Percentiles rank a stretch among this genome's conserved stretches.
Evolutionary conservation across 768 basidiomycete species (phyloP).

Genomic region (Punctularia strigosozonata): DNA sequence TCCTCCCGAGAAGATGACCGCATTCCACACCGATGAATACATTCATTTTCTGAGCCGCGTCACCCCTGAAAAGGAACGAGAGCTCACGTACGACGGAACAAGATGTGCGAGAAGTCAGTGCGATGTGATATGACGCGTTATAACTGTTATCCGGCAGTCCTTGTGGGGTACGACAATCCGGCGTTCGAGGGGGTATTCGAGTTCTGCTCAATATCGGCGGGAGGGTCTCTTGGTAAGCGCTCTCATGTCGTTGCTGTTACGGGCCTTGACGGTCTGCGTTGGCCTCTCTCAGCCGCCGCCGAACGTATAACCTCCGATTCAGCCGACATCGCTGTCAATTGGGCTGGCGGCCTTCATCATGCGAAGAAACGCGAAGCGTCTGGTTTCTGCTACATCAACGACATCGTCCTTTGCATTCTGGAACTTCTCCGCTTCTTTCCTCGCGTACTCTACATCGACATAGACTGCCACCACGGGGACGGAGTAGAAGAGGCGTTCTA

Average conservation of each 20-base stretch:
- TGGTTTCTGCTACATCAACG: conserved; percentile 98
- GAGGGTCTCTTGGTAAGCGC: conserved; percentile 79
- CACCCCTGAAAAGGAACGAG: conserved; percentile 83
- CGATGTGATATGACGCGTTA: background rate
- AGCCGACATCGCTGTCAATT: conserved; percentile 81
- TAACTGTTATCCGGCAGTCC: conserved; percentile 25
- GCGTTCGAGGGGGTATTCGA: conserved; percentile 95
- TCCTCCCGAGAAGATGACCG: conserved; percentile 47
- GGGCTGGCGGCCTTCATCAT: conserved; percentile 98
- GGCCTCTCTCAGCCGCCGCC: conserved; percentile 65
- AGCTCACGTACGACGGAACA: conserved; percentile 73
- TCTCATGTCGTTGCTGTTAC: background rate
- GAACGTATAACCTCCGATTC: conserved; percentile 68
- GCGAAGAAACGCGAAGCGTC: conserved; percentile 98
- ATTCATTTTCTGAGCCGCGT: conserved; percentile 83
- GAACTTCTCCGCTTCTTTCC: conserved; percentile 80
- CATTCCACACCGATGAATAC: conserved; percentile 98
- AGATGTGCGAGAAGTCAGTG: conserved; percentile 47
- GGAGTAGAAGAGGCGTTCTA: conserved; percentile 99
- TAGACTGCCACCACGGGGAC: conserved; percentile 97
- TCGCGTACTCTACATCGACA: conserved; percentile 93
- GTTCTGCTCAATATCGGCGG: conserved; percentile 93
- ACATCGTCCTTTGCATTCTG: conserved; percentile 89
- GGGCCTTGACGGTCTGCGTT: background rate
- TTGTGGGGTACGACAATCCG: conserved; percentile 89